Evolutionary conservation across 169 alveolate genomes (phyloP).

Genomic region (Eimeria maxima): DNA sequence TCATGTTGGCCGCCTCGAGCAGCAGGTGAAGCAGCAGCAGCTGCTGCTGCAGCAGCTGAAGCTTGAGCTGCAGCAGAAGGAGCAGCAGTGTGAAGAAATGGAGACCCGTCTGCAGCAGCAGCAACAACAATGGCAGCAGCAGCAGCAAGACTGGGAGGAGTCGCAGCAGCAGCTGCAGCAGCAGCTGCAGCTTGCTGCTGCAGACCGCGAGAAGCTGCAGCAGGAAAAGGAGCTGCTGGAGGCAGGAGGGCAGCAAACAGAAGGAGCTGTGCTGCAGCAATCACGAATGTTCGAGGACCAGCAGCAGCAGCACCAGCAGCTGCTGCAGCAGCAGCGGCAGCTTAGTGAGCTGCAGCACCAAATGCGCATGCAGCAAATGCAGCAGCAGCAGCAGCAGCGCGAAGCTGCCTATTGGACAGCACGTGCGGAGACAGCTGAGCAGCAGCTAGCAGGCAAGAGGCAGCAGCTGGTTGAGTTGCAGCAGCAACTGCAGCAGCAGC

Average conservation of each 20-base stretch:
- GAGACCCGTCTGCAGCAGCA: constrained; percentile 41
- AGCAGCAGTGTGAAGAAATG: constrained; percentile 39
- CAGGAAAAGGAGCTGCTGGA: constrained; percentile 59
- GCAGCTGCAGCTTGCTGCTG: constrained; percentile 72
- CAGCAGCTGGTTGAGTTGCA: constrained; percentile 60
- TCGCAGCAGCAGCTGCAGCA: constrained; percentile 62
- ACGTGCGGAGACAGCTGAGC: constrained; percentile 69
- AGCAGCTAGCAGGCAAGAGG: constrained; percentile 69
- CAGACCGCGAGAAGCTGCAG: constrained; percentile 25
- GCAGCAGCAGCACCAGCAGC: constrained; percentile 71
- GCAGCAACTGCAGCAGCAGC: constrained; percentile 72
- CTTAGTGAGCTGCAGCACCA: constrained; percentile 58
- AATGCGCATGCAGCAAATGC: constrained; percentile 46
- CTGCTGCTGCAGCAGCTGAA: constrained; percentile 45
- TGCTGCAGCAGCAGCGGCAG: constrained; percentile 68
- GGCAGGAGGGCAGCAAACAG: background rate
- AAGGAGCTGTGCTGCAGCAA: constrained; percentile 38
- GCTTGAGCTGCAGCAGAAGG: constrained; percentile 37
- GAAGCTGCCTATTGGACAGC: constrained; percentile 49
- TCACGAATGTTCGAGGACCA: constrained; percentile 14
- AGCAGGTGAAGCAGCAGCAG: constrained; percentile 48
- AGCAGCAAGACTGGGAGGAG: constrained; percentile 54
- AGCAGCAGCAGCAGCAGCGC: constrained; percentile 79
- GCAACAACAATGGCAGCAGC: constrained; percentile 73
- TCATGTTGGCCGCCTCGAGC: constrained; percentile 9